These are phyloP conservation scores for Phytophthora fragariae DNA, from an alignment of 352 stramenopile genomes.

Conservation along the genomic window DNA sequence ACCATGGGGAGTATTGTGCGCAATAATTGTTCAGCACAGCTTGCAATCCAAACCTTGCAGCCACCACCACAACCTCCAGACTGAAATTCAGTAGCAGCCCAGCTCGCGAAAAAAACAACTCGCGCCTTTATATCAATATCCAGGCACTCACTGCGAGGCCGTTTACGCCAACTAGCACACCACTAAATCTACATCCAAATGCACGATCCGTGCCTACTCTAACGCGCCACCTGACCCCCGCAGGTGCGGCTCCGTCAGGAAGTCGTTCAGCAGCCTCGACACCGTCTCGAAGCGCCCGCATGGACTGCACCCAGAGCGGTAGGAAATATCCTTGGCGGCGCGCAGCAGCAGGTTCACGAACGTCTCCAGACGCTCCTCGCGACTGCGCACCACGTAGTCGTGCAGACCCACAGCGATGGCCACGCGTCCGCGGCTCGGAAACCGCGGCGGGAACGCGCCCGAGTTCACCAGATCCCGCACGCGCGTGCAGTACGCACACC, in stretches of 20 bases:
- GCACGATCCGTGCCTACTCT: slow-evolving; percentile 21
- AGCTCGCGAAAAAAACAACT: not conserved
- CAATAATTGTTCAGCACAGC: no score
- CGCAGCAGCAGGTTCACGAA: slow-evolving; percentile 51
- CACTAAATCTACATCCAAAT: slow-evolving; percentile 8
- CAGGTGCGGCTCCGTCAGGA: slow-evolving; percentile 27
- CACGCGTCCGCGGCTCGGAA: slow-evolving; percentile 17
- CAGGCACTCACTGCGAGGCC: slow-evolving; percentile 17
- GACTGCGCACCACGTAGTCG: slow-evolving; percentile 17
- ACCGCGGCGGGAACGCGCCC: slow-evolving; percentile 48
- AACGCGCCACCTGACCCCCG: no score
- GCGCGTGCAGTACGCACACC: slow-evolving; percentile 51
- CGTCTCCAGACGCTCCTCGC: slow-evolving; percentile 29
- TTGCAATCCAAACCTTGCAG: no score
- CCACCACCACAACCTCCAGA: no score
- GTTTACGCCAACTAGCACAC: slow-evolving; percentile 26
- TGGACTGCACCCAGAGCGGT: slow-evolving; percentile 35
- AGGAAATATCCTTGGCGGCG: slow-evolving; percentile 47
- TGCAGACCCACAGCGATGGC: slow-evolving; percentile 14
- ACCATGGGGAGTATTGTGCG: no score
- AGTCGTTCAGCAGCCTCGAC: slow-evolving; percentile 52
- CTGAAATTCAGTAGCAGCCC: no score
- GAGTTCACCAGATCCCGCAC: slow-evolving; percentile 44
- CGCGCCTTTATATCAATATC: slow-evolving; percentile 20
- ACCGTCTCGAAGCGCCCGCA: slow-evolving; percentile 53